Evolutionary conservation across 345 rosid species (phyloP).

Genomic region (Capsella bursapastoris): DNA sequence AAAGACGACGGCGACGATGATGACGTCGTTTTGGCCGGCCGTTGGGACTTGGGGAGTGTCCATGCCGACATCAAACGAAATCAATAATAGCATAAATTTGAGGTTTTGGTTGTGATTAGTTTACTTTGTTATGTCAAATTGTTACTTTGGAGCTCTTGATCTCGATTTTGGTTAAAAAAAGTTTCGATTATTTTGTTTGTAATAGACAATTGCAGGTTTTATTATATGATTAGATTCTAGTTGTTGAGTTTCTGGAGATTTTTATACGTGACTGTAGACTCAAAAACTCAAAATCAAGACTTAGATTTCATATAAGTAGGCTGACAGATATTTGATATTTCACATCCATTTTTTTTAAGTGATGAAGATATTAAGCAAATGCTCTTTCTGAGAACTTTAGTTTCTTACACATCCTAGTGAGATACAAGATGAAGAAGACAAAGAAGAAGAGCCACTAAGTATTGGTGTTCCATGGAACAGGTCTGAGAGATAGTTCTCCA

Average conservation of each 20-base stretch:
- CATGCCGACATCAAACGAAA: constrained; percentile 2
- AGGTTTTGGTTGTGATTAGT: neutral
- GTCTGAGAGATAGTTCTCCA: constrained; percentile 65
- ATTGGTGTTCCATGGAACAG: constrained; percentile 57
- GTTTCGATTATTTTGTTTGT: neutral
- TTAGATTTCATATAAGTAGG: neutral
- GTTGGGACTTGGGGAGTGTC: neutral
- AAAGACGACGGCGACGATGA: neutral
- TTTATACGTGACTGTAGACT: too few relatives aligned
- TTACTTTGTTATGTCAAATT: too few relatives aligned
- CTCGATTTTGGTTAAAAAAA: neutral
- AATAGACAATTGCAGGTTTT: neutral
- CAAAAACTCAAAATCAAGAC: too few relatives aligned
- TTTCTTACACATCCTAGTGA: constrained; percentile 41
- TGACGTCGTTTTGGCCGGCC: constrained; percentile 2
- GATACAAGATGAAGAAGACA: constrained; percentile 41
- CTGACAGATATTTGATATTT: neutral
- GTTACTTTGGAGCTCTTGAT: neutral
- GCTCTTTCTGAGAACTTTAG: neutral
- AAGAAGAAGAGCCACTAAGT: constrained; percentile 41
- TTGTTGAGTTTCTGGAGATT: too few relatives aligned
- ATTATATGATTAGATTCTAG: neutral
- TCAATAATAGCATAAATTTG: neutral
- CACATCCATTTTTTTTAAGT: neutral
- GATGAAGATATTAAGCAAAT: neutral